Percentiles rank a stretch among this genome's conserved stretches.
phyloP scores from a whole-genome alignment of 305 asterid genomes.

The Fraxinus floribunda region DNA sequence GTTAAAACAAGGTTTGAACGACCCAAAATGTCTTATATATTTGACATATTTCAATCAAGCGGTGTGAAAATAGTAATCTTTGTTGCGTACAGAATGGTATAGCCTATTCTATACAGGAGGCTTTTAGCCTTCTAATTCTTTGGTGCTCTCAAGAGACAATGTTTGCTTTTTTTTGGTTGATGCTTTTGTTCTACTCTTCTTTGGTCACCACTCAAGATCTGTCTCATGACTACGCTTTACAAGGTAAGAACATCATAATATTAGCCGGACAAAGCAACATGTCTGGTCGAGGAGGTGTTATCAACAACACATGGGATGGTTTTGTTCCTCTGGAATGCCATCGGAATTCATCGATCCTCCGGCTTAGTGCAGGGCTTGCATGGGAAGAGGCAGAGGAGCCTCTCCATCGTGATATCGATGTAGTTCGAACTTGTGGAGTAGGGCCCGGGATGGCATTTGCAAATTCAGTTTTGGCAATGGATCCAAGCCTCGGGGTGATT shows the following conservation, averaged over 20 bases:
- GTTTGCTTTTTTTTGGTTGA: neutral
- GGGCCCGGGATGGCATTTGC: conserved; percentile 69
- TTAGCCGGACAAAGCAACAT: conserved; percentile 1
- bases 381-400: conserved; percentile 71
- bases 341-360: conserved; percentile 33
- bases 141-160: neutral
- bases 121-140: neutral
- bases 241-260: neutral
- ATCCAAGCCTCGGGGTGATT: conserved; percentile 36
- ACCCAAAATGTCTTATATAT: neutral
- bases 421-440: conserved; percentile 40
- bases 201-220: neutral
- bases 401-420: conserved; percentile 57
- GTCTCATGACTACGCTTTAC: neutral
- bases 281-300: neutral
- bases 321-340: conserved; percentile 41
- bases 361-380: conserved; percentile 31
- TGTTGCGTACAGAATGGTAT: neutral
- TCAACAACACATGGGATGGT: conserved; percentile 40
- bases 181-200: conserved; percentile 2
- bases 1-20: neutral
- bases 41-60: neutral
- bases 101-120: neutral
- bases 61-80: neutral
- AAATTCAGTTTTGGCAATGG: conserved; percentile 22